Base-by-base conservation (phyloP, 805 yeast genomes). In the Ogataea degrootiae region DNA sequence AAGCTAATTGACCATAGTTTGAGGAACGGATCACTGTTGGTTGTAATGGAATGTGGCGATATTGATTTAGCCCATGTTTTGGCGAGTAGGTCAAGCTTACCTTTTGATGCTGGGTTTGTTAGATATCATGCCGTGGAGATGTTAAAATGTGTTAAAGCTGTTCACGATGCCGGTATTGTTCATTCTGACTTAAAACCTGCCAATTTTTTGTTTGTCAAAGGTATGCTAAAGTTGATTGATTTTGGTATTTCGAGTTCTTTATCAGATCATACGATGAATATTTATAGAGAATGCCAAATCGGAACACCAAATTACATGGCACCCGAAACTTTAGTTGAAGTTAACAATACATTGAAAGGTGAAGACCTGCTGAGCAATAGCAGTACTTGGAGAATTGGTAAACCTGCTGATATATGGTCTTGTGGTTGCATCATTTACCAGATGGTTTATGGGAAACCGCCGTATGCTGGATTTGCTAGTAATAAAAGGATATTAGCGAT, bases 241-340 rank as follows among this genome's bases (percentile, higher is more conserved):
- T 94, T 92, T 74, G 99, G 99, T 15, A 87, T 87, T 42, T 88
- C 98, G n/a, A 87, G 91, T 66, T 89, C 92, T 0, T 89, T 94
- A 1, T 94, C 96, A 1, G 97, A 91, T 45, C 87, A 89, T 60
- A 92, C 98, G 0, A 82, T 87, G 19, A 92, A 94, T 57, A 79
- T 92, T 17, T 91, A 91, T 61, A 75, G 97, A 48, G 96, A 88
- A 50, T 79, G 89, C 6, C 97, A 89, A 62, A 85, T 90, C 44
- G 99, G 99, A 5, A 92, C 99, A 0, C 96, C 97, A 2, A 89
- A 87, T 63, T 94, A 92, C 64, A 94, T 92, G 98, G 97, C 99
- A 0, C 99, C 99, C 0, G 99, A 92, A 65, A 87, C 97, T 0
- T 69, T 92, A 49, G 74, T 85, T 40, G 95, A 85, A 64, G 79